A percentile compares a stretch with the other conserved stretches of the same genome.
Evolutionary conservation across 768 basidiomycete genomes (phyloP).

Genomic region (Suillus ampliporus): DNA sequence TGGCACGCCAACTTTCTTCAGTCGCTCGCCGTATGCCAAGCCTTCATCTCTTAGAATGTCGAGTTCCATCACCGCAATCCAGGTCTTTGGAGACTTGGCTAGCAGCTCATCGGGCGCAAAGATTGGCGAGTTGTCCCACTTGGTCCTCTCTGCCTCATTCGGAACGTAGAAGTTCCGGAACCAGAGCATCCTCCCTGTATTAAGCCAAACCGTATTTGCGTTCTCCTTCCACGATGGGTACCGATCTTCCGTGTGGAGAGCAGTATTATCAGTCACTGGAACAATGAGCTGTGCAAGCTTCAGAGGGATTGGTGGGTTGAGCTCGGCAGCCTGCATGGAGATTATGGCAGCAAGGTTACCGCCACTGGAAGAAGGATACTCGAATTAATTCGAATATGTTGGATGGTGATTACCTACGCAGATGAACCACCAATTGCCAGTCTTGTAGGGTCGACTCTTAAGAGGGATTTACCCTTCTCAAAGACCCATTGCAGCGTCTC

Average conservation of each 20-base stretch:
- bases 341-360: constrained; percentile 75
- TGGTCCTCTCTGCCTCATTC: constrained; percentile 58
- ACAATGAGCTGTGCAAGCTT: constrained; percentile 72
- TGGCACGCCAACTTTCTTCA: constrained; percentile 57
- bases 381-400: not conserved
- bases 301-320: constrained; percentile 55
- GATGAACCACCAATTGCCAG: constrained; percentile 79
- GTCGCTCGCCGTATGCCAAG: constrained; percentile 62
- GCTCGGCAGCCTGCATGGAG: constrained; percentile 64
- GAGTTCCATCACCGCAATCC: constrained; percentile 69
- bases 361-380: constrained; percentile 50
- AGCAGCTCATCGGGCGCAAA: constrained; percentile 67
- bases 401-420: constrained; percentile 46
- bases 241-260: constrained; percentile 41
- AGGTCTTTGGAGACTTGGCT: constrained; percentile 58
- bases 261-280: constrained; percentile 80
- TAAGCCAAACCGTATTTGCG: constrained; percentile 64
- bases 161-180: constrained; percentile 74
- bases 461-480: constrained; percentile 48
- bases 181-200: constrained; percentile 72
- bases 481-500: constrained; percentile 43
- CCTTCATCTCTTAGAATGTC: constrained; percentile 78
- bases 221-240: constrained; percentile 65
- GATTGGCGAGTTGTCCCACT: constrained; percentile 76
- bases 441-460: constrained; percentile 53